phyloP scores from a whole-genome alignment of 768 basidiomycete species.

The Tulasnella calospora region DNA sequence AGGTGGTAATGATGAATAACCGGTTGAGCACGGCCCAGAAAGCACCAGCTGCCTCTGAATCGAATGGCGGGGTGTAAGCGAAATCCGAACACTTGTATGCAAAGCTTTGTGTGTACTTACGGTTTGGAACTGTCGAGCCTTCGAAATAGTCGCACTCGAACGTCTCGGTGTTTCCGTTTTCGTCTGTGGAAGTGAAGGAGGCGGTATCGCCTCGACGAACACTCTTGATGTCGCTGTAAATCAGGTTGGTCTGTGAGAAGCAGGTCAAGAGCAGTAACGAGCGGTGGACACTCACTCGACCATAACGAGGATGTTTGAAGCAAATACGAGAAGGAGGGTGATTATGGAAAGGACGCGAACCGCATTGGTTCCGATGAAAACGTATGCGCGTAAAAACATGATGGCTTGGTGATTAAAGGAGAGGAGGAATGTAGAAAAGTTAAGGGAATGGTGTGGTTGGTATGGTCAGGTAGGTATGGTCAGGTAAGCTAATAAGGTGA shows the following conservation, averaged over 20 bases:
- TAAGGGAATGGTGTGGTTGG: too few species aligned
- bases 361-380: slow-evolving; percentile 73
- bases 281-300: slow-evolving; percentile 37
- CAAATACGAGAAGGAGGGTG: slow-evolving; percentile 69
- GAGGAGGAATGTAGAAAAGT: background rate
- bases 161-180: slow-evolving; percentile 37
- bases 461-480: too few species aligned
- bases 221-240: slow-evolving; percentile 54
- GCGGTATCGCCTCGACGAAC: slow-evolving; percentile 48
- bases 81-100: background rate
- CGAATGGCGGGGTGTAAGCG: background rate
- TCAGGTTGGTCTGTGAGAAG: slow-evolving; percentile 33
- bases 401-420: background rate
- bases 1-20: slow-evolving; percentile 81
- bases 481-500: too few species aligned
- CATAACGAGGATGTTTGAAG: slow-evolving; percentile 36
- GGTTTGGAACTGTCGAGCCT: slow-evolving; percentile 53
- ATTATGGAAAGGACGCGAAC: slow-evolving; percentile 77
- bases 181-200: slow-evolving; percentile 34
- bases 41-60: slow-evolving; percentile 63
- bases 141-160: slow-evolving; percentile 71
- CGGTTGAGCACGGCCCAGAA: slow-evolving; percentile 91
- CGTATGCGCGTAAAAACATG: slow-evolving; percentile 27
- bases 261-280: background rate
- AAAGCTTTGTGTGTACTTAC: slow-evolving; percentile 1